Evolutionary conservation across 768 basidiomycete genomes (phyloP).

Genomic region (Phaeolepiota aurea): DNA sequence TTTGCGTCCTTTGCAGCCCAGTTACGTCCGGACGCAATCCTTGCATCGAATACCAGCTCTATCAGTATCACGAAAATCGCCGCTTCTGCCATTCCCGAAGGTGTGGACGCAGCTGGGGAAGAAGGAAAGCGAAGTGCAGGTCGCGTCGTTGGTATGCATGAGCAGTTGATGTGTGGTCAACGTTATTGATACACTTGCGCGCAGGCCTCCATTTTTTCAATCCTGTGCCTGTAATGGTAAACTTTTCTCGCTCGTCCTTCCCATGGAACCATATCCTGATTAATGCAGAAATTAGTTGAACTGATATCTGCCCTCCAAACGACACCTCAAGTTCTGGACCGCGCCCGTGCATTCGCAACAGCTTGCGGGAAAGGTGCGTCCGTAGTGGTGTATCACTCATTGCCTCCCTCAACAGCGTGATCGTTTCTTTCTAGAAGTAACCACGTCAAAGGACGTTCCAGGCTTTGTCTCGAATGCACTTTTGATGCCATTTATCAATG

Average conservation of each 20-base stretch:
- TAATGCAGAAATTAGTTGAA: slow-evolving; percentile 80
- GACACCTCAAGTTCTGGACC: slow-evolving; percentile 61
- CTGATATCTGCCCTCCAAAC: slow-evolving; percentile 92
- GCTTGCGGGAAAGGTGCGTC: slow-evolving; percentile 82
- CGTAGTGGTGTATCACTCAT: background rate
- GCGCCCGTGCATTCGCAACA: slow-evolving; percentile 72
- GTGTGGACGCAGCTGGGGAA: slow-evolving; percentile 48
- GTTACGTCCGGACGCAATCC: slow-evolving; percentile 64
- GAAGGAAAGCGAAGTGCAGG: slow-evolving; percentile 56
- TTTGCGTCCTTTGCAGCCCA: slow-evolving; percentile 65
- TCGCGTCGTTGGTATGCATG: slow-evolving; percentile 68
- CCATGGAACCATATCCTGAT: background rate
- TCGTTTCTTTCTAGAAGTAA: slow-evolving; percentile 56
- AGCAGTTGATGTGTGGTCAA: background rate
- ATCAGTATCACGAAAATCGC: slow-evolving; percentile 95
- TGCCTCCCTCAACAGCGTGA: background rate
- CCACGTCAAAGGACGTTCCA: slow-evolving; percentile 85
- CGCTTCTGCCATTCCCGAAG: too few relatives aligned
- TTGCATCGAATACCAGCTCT: slow-evolving; percentile 90
- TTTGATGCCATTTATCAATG: slow-evolving; percentile 96
- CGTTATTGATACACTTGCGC: background rate
- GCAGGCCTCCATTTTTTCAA: slow-evolving; percentile 91
- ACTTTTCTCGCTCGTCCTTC: slow-evolving; percentile 9
- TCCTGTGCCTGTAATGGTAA: slow-evolving; percentile 92
- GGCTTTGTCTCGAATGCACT: slow-evolving; percentile 94